phyloP scores from a whole-genome alignment of 2,329 filamentous ascomycete species.

The Hypoxylon sp. region DNA sequence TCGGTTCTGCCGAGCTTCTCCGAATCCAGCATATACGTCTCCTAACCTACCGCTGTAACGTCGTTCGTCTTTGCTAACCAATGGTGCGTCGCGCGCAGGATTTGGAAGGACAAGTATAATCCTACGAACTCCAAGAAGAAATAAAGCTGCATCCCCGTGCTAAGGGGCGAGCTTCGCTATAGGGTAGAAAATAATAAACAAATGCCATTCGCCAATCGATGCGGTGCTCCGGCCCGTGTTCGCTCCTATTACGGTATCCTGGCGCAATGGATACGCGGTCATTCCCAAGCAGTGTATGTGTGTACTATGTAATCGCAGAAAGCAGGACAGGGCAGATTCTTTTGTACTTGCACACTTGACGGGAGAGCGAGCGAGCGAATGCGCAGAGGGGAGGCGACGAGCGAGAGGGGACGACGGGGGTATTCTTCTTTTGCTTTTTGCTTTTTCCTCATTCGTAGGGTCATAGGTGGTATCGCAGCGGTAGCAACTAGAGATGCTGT shows the following conservation, averaged over 20 bases:
- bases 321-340: slow-evolving; percentile 5
- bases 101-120: slow-evolving; percentile 97
- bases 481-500: slow-evolving; percentile 36
- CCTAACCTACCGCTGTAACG: slow-evolving; percentile 23
- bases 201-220: slow-evolving; percentile 30
- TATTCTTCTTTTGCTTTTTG: slow-evolving; percentile 3
- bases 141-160: slow-evolving; percentile 42
- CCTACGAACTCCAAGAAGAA: slow-evolving; percentile 60
- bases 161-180: neutral
- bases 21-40: slow-evolving; percentile 33
- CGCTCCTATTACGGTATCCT: slow-evolving; percentile 27
- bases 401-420: slow-evolving; percentile 1
- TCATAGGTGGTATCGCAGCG: slow-evolving; percentile 7
- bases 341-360: slow-evolving; percentile 31
- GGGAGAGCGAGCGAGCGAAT: slow-evolving; percentile 21
- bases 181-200: slow-evolving; percentile 3
- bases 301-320: slow-evolving; percentile 14
- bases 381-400: neutral
- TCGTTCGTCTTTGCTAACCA: slow-evolving; percentile 45
- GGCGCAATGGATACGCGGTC: slow-evolving; percentile 19
- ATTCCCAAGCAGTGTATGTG: neutral
- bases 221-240: slow-evolving; percentile 3
- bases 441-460: slow-evolving; percentile 34
- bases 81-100: slow-evolving; percentile 68
- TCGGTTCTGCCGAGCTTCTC: slow-evolving; percentile 33